phyloP scores from a whole-genome alignment of 495 filamentous ascomycete genomes.

The Xylaria flabelliformis region DNA sequence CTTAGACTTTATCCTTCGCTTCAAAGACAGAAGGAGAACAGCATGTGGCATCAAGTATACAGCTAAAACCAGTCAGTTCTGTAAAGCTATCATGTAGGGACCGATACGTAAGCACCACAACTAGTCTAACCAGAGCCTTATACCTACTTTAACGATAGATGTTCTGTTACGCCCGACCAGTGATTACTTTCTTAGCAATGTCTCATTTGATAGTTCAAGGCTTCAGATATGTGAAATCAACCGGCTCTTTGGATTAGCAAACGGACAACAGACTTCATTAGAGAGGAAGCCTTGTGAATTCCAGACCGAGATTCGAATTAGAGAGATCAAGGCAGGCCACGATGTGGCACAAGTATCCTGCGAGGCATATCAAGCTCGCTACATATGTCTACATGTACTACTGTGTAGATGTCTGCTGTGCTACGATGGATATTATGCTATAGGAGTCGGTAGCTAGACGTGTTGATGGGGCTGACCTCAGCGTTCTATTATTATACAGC shows the following conservation, averaged over 20 bases:
- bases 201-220: background rate
- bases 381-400: background rate
- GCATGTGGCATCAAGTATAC: background rate
- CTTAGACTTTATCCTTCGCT: background rate
- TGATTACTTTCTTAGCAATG: background rate
- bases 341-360: conserved; percentile 2
- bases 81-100: background rate
- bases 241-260: background rate
- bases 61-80: background rate
- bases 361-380: background rate
- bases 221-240: background rate
- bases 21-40: background rate
- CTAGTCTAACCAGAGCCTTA: background rate
- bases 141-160: background rate
- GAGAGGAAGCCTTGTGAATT: background rate
- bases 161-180: background rate
- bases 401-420: background rate
- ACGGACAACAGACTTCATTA: background rate
- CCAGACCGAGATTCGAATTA: background rate
- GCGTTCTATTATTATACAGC: conserved; percentile 15
- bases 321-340: background rate
- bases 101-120: background rate
- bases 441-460: background rate
- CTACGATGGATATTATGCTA: background rate
- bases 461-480: background rate